phyloP scores from a whole-genome alignment of 2,329 filamentous ascomycete species.

The Aspergillus sp. region DNA sequence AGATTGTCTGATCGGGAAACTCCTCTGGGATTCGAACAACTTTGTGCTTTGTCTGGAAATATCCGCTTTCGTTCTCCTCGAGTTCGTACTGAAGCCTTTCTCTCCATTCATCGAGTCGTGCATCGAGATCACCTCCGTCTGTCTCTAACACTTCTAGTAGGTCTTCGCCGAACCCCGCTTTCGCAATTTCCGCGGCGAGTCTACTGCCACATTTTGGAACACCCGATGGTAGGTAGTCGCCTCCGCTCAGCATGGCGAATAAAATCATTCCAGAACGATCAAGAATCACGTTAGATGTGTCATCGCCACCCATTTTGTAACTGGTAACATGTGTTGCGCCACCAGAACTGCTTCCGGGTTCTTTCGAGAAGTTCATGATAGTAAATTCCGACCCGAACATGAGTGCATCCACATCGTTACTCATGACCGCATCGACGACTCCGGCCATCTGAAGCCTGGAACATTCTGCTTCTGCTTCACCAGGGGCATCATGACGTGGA shows the following conservation, averaged over 20 bases:
- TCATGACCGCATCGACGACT: constrained; percentile 88
- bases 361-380: constrained; percentile 79
- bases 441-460: constrained; percentile 78
- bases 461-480: constrained; percentile 95
- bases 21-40: constrained; percentile 71
- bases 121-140: constrained; percentile 27
- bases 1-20: constrained; percentile 76
- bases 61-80: constrained; percentile 76
- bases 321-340: constrained; percentile 81
- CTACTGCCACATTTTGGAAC: constrained; percentile 86
- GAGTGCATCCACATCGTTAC: constrained; percentile 93
- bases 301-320: constrained; percentile 57
- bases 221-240: constrained; percentile 88
- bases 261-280: constrained; percentile 89
- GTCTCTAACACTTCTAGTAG: constrained; percentile 64
- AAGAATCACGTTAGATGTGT: constrained; percentile 46
- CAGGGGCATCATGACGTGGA: constrained; percentile 79
- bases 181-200: constrained; percentile 83
- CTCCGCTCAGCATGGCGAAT: constrained; percentile 90
- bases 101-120: constrained; percentile 64
- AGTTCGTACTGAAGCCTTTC: constrained; percentile 72
- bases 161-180: constrained; percentile 78
- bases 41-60: constrained; percentile 75
- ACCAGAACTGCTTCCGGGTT: constrained; percentile 60
- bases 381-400: constrained; percentile 90